Base-by-base conservation (phyloP, 768 basidiomycete genomes). In the Boletus sensibilis region DNA sequence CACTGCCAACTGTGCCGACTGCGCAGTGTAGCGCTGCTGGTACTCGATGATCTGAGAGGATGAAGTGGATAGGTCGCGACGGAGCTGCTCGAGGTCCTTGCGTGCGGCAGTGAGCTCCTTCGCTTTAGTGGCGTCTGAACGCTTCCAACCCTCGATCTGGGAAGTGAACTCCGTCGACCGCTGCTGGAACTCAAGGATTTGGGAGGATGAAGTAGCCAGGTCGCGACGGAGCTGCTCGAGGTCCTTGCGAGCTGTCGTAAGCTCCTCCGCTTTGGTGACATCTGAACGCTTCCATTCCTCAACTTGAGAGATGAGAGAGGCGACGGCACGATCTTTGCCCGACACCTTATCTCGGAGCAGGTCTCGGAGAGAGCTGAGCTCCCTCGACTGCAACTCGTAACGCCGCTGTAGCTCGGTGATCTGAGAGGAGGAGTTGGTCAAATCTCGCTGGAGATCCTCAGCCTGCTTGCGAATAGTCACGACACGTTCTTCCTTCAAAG, bases 11-110 rank as follows among this genome's bases (percentile, higher is more conserved):
- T 37, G 35, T 1, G 4, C 6, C 0, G 23, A 33, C 10, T 29
- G 53, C 7, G 5, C 5, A 3, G 34, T 27, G 5, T 31, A 33
- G 9, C 31, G 38, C 18, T 31, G 35, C 34, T 44, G 27, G 18
- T 29, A 18, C 29, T 29, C 41, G 5, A 13, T 21, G 11, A 35
- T 25, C 18, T 34, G 44, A 11, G 46, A 35, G 33, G 56, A 41
- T 1, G 39, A 40, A 5, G 5, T 1, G 4, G 16, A 14, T 5
- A 58, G 29, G 39, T 60, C 31, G 5, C 14, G 52, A 41, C 38
- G 52, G 23, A 60, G 43, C 16, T 45, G 12, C 1, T 57, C 57
- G 21, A 59, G 21, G 8, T 44, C 53, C 12, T 35, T 53, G 39
- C 27, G 45, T 14, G 16, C 29, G 11, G 6, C n/a, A 5, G 48